phyloP scores from a whole-genome alignment of 495 filamentous ascomycete genomes.

The Cenococcum geophilum region DNA sequence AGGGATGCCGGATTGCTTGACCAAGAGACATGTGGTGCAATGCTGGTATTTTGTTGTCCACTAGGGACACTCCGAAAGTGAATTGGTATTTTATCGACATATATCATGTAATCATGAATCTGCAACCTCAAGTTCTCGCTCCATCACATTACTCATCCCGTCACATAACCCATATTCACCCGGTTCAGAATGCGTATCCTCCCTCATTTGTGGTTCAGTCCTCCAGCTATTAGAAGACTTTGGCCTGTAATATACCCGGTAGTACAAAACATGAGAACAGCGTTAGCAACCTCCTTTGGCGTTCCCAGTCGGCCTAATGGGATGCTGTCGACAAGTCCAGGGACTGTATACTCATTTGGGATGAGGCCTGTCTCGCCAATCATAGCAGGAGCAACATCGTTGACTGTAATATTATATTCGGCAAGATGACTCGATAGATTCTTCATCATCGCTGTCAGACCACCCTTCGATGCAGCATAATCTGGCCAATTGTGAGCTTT shows the following conservation, averaged over 20 bases:
- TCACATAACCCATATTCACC: too few relatives aligned
- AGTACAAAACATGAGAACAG: conserved; percentile 59
- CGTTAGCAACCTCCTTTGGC: conserved; percentile 63
- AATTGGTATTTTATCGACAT: too few relatives aligned
- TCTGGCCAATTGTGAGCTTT: conserved; percentile 36
- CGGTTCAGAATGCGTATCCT: too few relatives aligned
- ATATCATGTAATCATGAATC: too few relatives aligned
- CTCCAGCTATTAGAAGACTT: conserved; percentile 34
- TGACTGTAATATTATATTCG: conserved; percentile 61
- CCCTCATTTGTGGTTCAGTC: conserved; percentile 29
- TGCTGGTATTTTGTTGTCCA: too few relatives aligned
- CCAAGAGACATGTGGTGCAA: too few relatives aligned
- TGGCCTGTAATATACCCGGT: conserved; percentile 62
- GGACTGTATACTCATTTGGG: conserved; percentile 26
- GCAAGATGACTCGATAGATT: conserved; percentile 59
- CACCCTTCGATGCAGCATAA: conserved; percentile 62
- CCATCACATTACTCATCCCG: too few relatives aligned
- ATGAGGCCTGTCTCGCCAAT: conserved; percentile 51
- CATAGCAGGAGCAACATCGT: conserved; percentile 70
- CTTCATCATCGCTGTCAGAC: conserved; percentile 58
- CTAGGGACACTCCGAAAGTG: too few relatives aligned
- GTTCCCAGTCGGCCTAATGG: conserved; percentile 58
- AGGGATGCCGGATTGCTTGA: background rate
- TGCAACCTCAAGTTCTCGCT: too few relatives aligned
- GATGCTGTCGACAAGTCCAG: conserved; percentile 42